A percentile compares a stretch with the other conserved stretches of the same genome.
Conservation (phyloP, 2,329 filamentous ascomycete species). For the Colletotrichum musicola region DNA sequence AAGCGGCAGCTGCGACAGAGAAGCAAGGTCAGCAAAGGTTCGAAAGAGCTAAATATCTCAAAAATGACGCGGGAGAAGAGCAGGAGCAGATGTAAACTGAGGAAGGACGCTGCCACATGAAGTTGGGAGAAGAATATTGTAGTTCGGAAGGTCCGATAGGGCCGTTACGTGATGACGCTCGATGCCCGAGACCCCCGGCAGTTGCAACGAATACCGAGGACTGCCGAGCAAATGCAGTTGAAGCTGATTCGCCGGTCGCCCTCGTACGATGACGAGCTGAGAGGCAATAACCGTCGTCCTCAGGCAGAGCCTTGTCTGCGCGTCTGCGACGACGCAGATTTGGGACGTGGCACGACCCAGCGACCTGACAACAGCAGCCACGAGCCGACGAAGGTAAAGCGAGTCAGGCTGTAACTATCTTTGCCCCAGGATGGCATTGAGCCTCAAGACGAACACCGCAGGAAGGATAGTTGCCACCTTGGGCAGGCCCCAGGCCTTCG, state of each 20-base stretch:
- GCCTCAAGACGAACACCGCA: neutral
- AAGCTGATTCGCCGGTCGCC: neutral
- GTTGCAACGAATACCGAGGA: neutral
- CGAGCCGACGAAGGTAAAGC: constrained; percentile 1
- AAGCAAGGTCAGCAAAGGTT: constrained; percentile 1
- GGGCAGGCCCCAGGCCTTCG: neutral
- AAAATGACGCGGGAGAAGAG: neutral
- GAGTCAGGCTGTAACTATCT: neutral
- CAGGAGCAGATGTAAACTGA: neutral
- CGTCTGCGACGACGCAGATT: constrained; percentile 2
- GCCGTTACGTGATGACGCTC: constrained; percentile 6
- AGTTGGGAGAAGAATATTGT: neutral
- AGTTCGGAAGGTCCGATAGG: neutral
- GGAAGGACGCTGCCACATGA: neutral
- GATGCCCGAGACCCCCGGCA: neutral
- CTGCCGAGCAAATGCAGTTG: neutral
- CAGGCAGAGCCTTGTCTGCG: neutral
- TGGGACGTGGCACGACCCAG: neutral
- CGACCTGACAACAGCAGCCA: no score
- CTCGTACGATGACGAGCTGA: constrained; percentile 10
- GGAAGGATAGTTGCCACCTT: neutral
- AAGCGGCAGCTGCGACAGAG: constrained; percentile 23
- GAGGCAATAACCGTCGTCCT: constrained; percentile 2
- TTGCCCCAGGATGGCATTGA: neutral
- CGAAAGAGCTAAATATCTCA: no score